Evolutionary conservation across 768 basidiomycete genomes (phyloP).

Genomic region (Leccinum sublutescens): DNA sequence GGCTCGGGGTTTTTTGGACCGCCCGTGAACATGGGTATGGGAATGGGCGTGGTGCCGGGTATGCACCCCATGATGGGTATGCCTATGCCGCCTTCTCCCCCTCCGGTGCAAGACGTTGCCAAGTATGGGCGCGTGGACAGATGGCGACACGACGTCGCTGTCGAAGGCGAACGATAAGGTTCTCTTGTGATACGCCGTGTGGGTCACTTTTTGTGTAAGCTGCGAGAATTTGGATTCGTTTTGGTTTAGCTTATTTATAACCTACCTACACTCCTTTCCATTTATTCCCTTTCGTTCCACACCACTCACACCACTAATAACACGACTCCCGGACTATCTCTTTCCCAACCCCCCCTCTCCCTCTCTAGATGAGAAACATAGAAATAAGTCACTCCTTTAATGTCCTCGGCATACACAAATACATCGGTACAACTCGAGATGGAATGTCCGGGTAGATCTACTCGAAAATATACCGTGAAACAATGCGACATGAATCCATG

Average conservation of each 20-base stretch:
- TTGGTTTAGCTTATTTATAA: slow-evolving; percentile 9
- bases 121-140: slow-evolving; percentile 75
- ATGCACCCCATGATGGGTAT: slow-evolving; percentile 45
- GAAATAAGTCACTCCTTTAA: slow-evolving; percentile 37
- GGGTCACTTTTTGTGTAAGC: slow-evolving; percentile 6
- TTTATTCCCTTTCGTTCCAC: not conserved
- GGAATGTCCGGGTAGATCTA: slow-evolving; percentile 36
- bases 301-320: slow-evolving; percentile 2
- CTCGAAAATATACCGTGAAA: slow-evolving; percentile 33
- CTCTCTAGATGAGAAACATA: slow-evolving; percentile 11
- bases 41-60: slow-evolving; percentile 22
- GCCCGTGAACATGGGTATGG: slow-evolving; percentile 45
- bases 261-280: not conserved
- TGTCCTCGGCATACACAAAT: slow-evolving; percentile 36
- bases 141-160: slow-evolving; percentile 77
- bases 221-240: slow-evolving; percentile 11
- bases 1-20: slow-evolving; percentile 64
- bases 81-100: slow-evolving; percentile 50
- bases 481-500: slow-evolving; percentile 34
- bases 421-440: slow-evolving; percentile 33
- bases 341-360: not conserved
- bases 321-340: not conserved
- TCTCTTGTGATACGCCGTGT: slow-evolving; percentile 6
- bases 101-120: slow-evolving; percentile 58
- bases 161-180: slow-evolving; percentile 52